Evolutionary conservation across 148 eudicot genomes (phyloP), one percentile per base, ranked within the genome.

Genomic region (Beta vulgaris): DNA sequence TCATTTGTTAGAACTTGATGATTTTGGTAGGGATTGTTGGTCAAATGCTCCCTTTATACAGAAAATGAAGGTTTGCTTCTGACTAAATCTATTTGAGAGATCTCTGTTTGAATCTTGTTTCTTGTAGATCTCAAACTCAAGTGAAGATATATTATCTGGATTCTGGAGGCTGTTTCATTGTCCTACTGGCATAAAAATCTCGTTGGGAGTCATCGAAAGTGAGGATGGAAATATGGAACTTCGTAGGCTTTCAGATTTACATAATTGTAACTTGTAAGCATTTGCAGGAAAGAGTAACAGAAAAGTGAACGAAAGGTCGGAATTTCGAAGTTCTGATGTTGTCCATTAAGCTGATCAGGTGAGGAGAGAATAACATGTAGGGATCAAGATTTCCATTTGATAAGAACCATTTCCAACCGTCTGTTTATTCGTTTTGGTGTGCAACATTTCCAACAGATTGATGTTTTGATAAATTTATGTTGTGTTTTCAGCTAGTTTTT

Each of bases 111-210:
- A 46, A 26, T 32, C 53, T 39, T 28, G 55, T 11, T 60, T 44
- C 35, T 58, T 77, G 79, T 69, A 77, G 79, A 77, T 76, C 39
- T 44, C 26, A 21, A 32, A 43, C 51, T 3, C 40, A 44, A 23
- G 12, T 35, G 43, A 28, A 44, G 3, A 35, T 5, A n/a, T n/a
- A n/a, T n/a, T n/a, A n/a, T n/a, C n/a, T n/a, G n/a, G 64, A 13
- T 28, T 9, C 19, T 12, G 67, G 51, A 48, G 32, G 32, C n/a
- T 35, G 36, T 23, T 53, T 35, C 15, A 40, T 23, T 31, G 51
- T 7, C 15, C 19, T 72, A 29, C 76, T 51, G 59, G 11, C 40
- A 12, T 51, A 48, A 21, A 1, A 49, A 51, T 55, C 18, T 21
- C 6, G 28, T 14, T 71, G 61, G 43, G 31, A 62, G 28, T 49